phyloP scores from a whole-genome alignment of 257 asterid genomes.

The Solanum virginianum region DNA sequence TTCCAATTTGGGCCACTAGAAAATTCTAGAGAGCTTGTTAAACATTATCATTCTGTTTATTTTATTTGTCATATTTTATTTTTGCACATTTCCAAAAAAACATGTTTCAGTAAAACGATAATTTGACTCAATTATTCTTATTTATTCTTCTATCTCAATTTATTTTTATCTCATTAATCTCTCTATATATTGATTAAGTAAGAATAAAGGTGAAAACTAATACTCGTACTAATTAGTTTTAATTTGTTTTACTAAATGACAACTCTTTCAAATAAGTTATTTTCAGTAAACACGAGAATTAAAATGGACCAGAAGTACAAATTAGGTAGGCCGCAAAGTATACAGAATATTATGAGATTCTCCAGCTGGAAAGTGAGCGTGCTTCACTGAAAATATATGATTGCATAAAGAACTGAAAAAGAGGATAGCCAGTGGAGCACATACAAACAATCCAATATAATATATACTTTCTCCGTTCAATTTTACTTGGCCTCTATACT shows the following conservation, averaged over 20 bases:
- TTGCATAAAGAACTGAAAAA: not conserved
- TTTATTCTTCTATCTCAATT: not conserved
- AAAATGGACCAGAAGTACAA: not conserved
- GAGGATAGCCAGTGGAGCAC: not conserved
- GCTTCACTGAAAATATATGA: constrained; percentile 3
- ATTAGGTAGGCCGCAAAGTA: not conserved
- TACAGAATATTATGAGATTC: constrained; percentile 5
- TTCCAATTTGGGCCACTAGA: not conserved
- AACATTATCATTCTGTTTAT: not conserved
- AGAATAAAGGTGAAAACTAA: not conserved
- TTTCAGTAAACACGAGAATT: not conserved
- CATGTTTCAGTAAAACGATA: no score
- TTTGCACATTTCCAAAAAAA: not conserved
- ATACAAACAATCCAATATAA: not conserved
- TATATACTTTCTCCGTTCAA: not conserved
- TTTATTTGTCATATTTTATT: no score
- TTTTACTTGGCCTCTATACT: no score
- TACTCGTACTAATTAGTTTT: not conserved
- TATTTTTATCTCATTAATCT: not conserved
- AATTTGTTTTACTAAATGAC: not conserved
- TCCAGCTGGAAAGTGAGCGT: constrained; percentile 16
- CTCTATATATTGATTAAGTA: not conserved
- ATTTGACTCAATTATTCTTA: no score
- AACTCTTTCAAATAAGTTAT: no score
- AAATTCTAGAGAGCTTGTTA: not conserved